Evolutionary conservation across 805 yeast genomes (phyloP).

Genomic region (Saccharomycopsis vini): DNA sequence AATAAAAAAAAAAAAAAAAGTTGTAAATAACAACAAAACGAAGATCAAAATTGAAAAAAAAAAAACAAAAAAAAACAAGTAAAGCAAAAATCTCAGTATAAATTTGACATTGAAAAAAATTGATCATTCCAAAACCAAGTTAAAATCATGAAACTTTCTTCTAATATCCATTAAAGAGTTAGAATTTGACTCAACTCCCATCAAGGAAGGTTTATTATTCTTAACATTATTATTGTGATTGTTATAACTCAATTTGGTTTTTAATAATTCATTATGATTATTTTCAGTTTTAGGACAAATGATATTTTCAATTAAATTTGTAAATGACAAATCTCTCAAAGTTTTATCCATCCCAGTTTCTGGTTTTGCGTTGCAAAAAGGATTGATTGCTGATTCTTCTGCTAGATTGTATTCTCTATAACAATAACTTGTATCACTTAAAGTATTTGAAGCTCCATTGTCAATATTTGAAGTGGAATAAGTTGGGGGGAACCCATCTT

Average conservation of each 20-base stretch:
- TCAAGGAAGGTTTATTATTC: background rate
- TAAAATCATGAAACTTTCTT: slow-evolving; percentile 11
- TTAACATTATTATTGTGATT: background rate
- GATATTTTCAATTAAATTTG: slow-evolving; percentile 14
- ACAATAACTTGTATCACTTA: background rate
- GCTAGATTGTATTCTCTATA: background rate
- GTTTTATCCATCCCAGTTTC: background rate
- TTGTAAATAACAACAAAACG: background rate
- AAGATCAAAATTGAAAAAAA: background rate
- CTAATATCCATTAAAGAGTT: slow-evolving; percentile 2
- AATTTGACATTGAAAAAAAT: too few relatives aligned
- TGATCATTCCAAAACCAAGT: slow-evolving; percentile 7
- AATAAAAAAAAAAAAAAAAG: too few relatives aligned
- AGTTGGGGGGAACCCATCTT: background rate
- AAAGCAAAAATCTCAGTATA: too few relatives aligned
- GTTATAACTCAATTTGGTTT: background rate
- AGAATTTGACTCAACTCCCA: background rate
- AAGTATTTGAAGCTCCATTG: background rate
- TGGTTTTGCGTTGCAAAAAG: too few relatives aligned
- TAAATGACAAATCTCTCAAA: slow-evolving; percentile 1
- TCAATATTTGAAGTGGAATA: background rate
- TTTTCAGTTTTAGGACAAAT: slow-evolving; percentile 5
- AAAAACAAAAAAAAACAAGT: background rate
- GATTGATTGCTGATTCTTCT: too few relatives aligned
- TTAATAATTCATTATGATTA: too few relatives aligned